Conservation (phyloP, 208 protist species). For the Trypanosoma lewisi region DNA sequence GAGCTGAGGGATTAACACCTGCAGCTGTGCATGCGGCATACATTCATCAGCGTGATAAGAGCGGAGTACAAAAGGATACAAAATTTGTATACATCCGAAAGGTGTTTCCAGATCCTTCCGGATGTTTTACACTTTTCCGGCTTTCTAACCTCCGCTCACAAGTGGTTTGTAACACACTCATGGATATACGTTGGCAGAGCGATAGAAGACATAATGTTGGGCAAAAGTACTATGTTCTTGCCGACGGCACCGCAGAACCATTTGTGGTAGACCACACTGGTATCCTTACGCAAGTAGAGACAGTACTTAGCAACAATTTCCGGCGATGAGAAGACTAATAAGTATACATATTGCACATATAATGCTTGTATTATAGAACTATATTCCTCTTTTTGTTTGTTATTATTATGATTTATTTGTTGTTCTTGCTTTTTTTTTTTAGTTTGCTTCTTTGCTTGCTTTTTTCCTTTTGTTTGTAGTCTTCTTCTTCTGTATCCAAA, state of each 20-base stretch:
- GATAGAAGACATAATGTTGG: slow-evolving; percentile 83
- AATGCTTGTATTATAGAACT: background rate
- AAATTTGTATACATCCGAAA: slow-evolving; percentile 90
- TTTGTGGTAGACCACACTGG: slow-evolving; percentile 83
- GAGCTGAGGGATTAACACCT: slow-evolving; percentile 68
- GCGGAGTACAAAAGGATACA: slow-evolving; percentile 66
- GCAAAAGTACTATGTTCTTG: slow-evolving; percentile 86
- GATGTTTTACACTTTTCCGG: slow-evolving; percentile 76
- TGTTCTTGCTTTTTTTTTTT: too few relatives aligned
- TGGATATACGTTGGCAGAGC: slow-evolving; percentile 90
- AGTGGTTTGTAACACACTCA: slow-evolving; percentile 76
- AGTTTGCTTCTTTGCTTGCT: too few relatives aligned
- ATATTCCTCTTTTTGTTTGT: background rate
- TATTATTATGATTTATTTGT: slow-evolving; percentile 3
- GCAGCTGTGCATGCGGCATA: slow-evolving; percentile 78
- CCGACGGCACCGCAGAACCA: slow-evolving; percentile 73
- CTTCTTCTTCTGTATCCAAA: background rate
- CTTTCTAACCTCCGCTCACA: slow-evolving; percentile 89
- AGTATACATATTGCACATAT: background rate
- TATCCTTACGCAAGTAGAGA: slow-evolving; percentile 73
- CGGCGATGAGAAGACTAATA: slow-evolving; percentile 29
- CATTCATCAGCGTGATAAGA: slow-evolving; percentile 69
- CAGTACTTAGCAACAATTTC: slow-evolving; percentile 79
- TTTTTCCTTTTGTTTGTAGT: slow-evolving; percentile 1
- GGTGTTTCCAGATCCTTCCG: slow-evolving; percentile 80